Base-by-base conservation (phyloP, 2,329 filamentous ascomycete genomes). In the Colletotrichum costaricense region DNA sequence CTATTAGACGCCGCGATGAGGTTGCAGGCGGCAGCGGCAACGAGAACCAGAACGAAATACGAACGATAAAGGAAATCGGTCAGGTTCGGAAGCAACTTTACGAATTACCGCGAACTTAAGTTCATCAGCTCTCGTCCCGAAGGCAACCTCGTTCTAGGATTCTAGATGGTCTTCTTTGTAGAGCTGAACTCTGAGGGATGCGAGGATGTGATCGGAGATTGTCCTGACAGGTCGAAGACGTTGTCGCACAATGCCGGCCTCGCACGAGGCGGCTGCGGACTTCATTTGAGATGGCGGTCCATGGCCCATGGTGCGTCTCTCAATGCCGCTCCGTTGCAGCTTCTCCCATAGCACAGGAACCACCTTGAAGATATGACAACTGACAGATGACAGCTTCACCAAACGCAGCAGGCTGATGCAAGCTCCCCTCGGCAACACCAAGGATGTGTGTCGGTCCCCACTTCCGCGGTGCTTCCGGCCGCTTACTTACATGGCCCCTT, bases 311-410 rank as follows among this genome's bases (percentile, higher is more conserved):
- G 66, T 28, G 59, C 59, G 59, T 49, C 42, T 73, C 59, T 46
- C 63, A 60, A 63, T 64, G 66, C 52, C 54, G 65, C 58, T 66
- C 68, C 64, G 60, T 42, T 24, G 28, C 56, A 42, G 42, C 42
- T 12, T 12, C 24, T 35, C 30, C 30, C 8, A n/a, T 19, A 38
- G 49, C 42, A 73, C 30, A 65, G 60, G 57, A 73, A 42, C 46
- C 35, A 59, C 33, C 42, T 65, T 73, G 59, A 69, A 73, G 70
- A 73, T 70, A 64, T 70, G 70, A 73, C 60, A 73, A 73, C 60
- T 70, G 70, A 73, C 70, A 73, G 70, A 73, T 73, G 70, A 73
- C 70, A 70, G 55, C 67, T 73, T 57, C 67, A 62, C 65, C 70
- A 73, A 73, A 73, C 60, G 55, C 46, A 70, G 60, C 14, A 60